Evolutionary conservation across 345 rosid species (phyloP).

Genomic region (Geranium rotundifolium): DNA sequence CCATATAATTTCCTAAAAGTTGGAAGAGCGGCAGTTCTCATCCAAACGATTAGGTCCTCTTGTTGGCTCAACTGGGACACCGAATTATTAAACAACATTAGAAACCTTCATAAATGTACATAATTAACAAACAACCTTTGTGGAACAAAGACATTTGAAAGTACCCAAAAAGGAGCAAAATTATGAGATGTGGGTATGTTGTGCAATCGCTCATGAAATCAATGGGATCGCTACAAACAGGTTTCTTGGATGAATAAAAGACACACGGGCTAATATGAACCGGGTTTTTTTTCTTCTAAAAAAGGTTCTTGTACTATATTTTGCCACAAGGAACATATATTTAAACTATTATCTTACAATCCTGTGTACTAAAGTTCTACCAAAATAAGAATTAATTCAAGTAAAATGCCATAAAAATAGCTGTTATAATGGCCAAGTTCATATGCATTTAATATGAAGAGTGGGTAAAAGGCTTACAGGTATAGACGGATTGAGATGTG

Average conservation of each 20-base stretch:
- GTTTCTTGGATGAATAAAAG: too few relatives aligned
- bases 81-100: constrained; percentile 1
- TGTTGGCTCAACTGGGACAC: constrained; percentile 71
- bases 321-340: not conserved
- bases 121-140: not conserved
- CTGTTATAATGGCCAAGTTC: not conserved
- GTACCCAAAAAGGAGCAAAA: too few relatives aligned
- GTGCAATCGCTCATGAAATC: too few relatives aligned
- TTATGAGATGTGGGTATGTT: too few relatives aligned
- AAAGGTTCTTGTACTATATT: not conserved
- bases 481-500: constrained; percentile 18
- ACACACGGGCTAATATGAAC: too few relatives aligned
- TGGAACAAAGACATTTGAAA: not conserved
- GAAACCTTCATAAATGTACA: not conserved
- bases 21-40: constrained; percentile 99
- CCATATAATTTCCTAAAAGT: constrained; percentile 95
- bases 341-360: too few relatives aligned
- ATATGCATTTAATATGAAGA: not conserved
- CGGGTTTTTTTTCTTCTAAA: too few relatives aligned
- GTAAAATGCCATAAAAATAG: too few relatives aligned
- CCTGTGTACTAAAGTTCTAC: too few relatives aligned
- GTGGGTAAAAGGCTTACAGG: constrained; percentile 45
- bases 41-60: constrained; percentile 96
- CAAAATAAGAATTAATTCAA: too few relatives aligned
- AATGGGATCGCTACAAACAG: too few relatives aligned